Base-by-base conservation (phyloP, 140 eudicot species). In the Artemisia princeps region DNA sequence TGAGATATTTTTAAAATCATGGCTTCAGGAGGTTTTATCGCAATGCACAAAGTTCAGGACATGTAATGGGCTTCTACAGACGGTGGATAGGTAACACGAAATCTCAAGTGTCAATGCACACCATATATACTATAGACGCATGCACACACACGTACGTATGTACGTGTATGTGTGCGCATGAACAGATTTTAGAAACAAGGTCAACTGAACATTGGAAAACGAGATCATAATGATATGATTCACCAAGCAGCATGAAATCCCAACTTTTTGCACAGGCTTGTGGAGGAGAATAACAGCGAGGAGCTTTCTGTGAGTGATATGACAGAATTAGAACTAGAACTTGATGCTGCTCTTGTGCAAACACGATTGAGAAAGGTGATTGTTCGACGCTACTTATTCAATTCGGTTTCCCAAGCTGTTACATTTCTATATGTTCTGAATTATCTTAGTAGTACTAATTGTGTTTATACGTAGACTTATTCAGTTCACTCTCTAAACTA, bases 341-440 rank as follows among this genome's bases (percentile, higher is more conserved):
- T 76, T 70, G 56, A 20, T 70, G 33, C 28, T 62, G 72, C 72
- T 12, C 74, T 76, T 60, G 51, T 37, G 63, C 80, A 76, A 63
- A 76, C 68, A 19, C 55, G 72, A 30, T 13, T 44, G 44, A 69
- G 75, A 61, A 75, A 68, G 79, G 79, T 69, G 75, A 69, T 22
- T 69, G n/a, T 9, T 16, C 13, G 46, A 23, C 44, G 2, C 54
- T n/a, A 61, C 2, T 30, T 30, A 30, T 30, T 33, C n/a, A 12
- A 8, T 9, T 12, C n/a, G 51, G 11, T 9, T 46, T 46, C n/a
- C 3, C n/a, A 44, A 7, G 40, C 40, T 30, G 40, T 30, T 30
- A 30, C 7, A 10, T 0, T 3, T 4, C n/a, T 46, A 1, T 46
- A 1, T 46, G 11, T 46, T 46, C 1, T 30, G 40, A 30, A 30